Evolutionary conservation across 805 yeast species (phyloP).

Genomic region (Kuraishia ogatae): DNA sequence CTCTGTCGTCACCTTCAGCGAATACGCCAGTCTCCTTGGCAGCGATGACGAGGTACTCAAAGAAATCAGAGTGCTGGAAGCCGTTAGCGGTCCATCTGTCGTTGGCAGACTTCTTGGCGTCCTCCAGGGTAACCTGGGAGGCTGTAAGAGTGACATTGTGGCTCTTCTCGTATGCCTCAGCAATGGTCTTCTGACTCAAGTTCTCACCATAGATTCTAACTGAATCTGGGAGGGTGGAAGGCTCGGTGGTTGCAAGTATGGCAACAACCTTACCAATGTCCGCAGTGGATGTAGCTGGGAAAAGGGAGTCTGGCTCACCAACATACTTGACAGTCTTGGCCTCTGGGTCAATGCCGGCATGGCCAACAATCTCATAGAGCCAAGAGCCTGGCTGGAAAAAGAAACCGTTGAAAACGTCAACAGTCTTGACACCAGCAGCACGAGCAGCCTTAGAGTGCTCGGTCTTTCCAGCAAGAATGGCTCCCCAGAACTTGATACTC

Average conservation of each 20-base stretch:
- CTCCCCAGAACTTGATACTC: conserved; percentile 17
- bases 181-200: conserved; percentile 29
- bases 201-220: conserved; percentile 33
- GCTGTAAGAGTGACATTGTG: conserved; percentile 26
- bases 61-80: conserved; percentile 24
- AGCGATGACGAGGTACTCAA: conserved; percentile 24
- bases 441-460: conserved; percentile 30
- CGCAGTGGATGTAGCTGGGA: conserved; percentile 25
- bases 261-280: conserved; percentile 40
- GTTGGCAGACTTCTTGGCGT: conserved; percentile 22
- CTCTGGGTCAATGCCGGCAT: conserved; percentile 28
- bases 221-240: conserved; percentile 31
- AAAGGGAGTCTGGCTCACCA: conserved; percentile 29
- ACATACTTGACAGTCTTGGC: conserved; percentile 24
- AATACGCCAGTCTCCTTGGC: conserved; percentile 28
- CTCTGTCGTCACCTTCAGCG: conserved; percentile 25
- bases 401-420: conserved; percentile 31
- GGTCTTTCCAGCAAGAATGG: conserved; percentile 26
- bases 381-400: conserved; percentile 27
- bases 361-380: conserved; percentile 25
- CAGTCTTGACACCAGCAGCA: conserved; percentile 34
- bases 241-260: conserved; percentile 28
- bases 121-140: conserved; percentile 22
- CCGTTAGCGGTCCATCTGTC: conserved; percentile 18
- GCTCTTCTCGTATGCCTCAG: conserved; percentile 29